Base-by-base conservation (phyloP, 768 basidiomycete genomes). In the Termitomyces sp. region DNA sequence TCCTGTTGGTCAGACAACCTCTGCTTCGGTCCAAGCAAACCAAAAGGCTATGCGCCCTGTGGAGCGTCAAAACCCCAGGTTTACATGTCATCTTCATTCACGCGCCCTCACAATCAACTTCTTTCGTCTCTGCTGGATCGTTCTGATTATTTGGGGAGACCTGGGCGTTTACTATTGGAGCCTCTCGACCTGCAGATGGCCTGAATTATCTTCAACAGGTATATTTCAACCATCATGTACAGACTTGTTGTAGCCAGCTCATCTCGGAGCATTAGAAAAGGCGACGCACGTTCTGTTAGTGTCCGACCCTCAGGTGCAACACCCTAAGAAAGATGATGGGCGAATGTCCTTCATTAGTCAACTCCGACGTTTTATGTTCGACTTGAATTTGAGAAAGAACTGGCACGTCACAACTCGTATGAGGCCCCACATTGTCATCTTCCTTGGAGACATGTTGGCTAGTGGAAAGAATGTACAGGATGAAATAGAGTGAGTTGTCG, bases 371-470 rank as follows among this genome's bases (percentile, higher is more conserved):
- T 70, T 75, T 63, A 65, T 85, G 51, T 78, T 79, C 63, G 76
- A 87, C 64, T 61, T 82, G 54, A 86, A 85, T 66, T 66, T 92
- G 59, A 81, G 80, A 61, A 88, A 87, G 70, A 82, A 79, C 56
- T 93, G 90, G 90, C 80, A 76, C 57, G 82, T 84, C 40, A 78
- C 78, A 0, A 79, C 76, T 43, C 74, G 80, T 33, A 66, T 87
- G 35, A 79, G 73, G 45, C 84, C 89, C 2, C 74, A 90, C 61
- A 76, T 72, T 5, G 82, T 91, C n/a, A 76, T 93, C 9, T 87
- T 91, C 62, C 73, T 90, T 3, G 90, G 90, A 6, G 90, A 93
- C 66, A 84, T 88, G 80, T 73, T 92, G 52, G 81, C 87, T 46
- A 80, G 81, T 59, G 85, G 87, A 6, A 79, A 83, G 57, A 76